Conservation (phyloP, 108 stramenopile species). For the Epithemia pelagica region DNA sequence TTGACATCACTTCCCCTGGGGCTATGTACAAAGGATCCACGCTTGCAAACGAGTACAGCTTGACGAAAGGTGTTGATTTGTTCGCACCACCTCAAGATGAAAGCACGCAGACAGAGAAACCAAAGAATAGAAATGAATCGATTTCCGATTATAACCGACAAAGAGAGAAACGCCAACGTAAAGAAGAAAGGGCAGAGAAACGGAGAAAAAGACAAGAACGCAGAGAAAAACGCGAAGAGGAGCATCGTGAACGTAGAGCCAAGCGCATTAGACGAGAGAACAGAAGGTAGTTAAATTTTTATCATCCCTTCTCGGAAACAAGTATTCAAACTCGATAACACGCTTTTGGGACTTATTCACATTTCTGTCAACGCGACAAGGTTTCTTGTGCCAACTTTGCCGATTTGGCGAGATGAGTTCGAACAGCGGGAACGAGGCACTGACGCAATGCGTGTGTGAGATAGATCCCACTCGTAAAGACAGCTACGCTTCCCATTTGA, state of each 20-base stretch:
- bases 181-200: conserved; percentile 17
- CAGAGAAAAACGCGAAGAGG: conserved; percentile 21
- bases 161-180: not conserved
- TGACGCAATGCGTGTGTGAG: conserved; percentile 63
- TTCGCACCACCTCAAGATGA: conserved; percentile 60
- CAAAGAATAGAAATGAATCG: conserved; percentile 6
- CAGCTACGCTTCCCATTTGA: conserved; percentile 91
- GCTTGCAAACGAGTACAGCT: conserved; percentile 57
- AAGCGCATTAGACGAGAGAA: too few relatives aligned
- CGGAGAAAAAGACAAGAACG: conserved; percentile 18
- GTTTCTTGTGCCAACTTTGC: too few relatives aligned
- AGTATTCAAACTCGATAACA: too few relatives aligned
- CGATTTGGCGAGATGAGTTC: not conserved
- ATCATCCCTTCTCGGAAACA: too few relatives aligned
- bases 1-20: conserved; percentile 37
- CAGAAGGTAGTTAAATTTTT: too few relatives aligned
- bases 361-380: too few relatives aligned
- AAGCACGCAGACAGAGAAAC: too few relatives aligned
- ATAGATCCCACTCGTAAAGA: conserved; percentile 85
- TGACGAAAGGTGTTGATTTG: conserved; percentile 86
- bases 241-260: not conserved
- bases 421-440: not conserved
- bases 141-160: not conserved
- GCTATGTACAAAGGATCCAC: conserved; percentile 87
- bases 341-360: too few relatives aligned